These are phyloP conservation scores for Lasiosphaeriaceae sp. DNA, from an alignment of 495 filamentous ascomycete genomes.

Conservation along the genomic window DNA sequence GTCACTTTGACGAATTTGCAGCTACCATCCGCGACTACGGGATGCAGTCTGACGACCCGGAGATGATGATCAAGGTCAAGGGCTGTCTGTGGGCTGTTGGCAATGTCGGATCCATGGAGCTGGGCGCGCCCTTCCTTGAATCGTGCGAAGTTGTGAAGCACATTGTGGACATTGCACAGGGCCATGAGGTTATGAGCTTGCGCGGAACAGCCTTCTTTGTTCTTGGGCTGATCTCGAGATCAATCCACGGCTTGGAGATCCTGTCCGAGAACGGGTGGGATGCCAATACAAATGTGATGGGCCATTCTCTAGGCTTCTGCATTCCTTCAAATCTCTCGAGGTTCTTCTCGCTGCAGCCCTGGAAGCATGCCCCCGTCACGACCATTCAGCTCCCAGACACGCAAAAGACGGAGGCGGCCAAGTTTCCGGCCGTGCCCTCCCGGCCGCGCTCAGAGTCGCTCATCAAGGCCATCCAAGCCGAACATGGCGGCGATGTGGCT, in stretches of 20 bases:
- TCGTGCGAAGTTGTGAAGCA: conserved; percentile 77
- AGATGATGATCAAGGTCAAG: conserved; percentile 90
- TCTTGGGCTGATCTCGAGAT: conserved; percentile 85
- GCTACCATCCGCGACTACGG: conserved; percentile 80
- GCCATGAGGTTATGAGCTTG: conserved; percentile 82
- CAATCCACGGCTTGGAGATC: conserved; percentile 87
- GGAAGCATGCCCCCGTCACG: conserved; percentile 42
- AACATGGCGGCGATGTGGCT: conserved; percentile 28
- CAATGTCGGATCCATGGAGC: conserved; percentile 96
- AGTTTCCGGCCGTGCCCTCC: conserved; percentile 28
- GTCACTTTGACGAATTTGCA: conserved; percentile 92
- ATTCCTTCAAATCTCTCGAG: conserved; percentile 74
- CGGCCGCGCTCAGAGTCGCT: conserved; percentile 30
- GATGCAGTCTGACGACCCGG: conserved; percentile 76
- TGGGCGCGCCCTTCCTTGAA: conserved; percentile 89
- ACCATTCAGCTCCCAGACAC: conserved; percentile 37
- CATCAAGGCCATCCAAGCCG: conserved; percentile 28
- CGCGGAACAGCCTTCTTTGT: conserved; percentile 96
- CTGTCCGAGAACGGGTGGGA: conserved; percentile 86
- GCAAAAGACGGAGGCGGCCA: conserved; percentile 39
- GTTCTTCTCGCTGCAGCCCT: conserved; percentile 60
- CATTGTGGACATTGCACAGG: conserved; percentile 82
- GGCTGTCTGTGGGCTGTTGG: conserved; percentile 97
- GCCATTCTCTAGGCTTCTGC: conserved; percentile 80
- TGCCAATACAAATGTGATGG: conserved; percentile 77